A percentile compares a stretch with the other conserved stretches of the same genome.
phyloP scores from a whole-genome alignment of 225 moss, liverwort and hornwort genomes.

The Straminergon stramineum region DNA sequence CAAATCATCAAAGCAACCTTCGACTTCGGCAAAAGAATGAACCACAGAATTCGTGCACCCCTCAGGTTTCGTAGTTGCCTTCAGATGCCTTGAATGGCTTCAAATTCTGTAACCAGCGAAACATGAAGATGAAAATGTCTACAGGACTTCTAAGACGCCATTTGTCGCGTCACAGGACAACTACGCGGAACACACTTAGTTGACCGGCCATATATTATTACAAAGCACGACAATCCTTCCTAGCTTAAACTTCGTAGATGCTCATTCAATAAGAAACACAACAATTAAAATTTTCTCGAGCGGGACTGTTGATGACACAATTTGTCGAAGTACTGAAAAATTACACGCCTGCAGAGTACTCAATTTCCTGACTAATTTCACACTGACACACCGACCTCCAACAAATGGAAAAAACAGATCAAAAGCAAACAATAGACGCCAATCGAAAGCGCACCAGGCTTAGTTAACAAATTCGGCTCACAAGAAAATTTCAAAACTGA shows the following conservation, averaged over 20 bases:
- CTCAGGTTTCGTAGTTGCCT: neutral
- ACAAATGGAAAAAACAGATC: neutral
- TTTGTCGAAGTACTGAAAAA: neutral
- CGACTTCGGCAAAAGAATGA: neutral
- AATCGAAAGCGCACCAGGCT: neutral
- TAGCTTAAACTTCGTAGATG: neutral
- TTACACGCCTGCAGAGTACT: neutral
- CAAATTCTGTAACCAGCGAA: neutral
- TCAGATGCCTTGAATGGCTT: neutral
- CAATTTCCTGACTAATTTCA: neutral
- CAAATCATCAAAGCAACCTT: neutral
- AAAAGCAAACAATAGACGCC: neutral
- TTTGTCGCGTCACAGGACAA: neutral
- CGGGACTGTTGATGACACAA: neutral
- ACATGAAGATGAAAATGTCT: neutral
- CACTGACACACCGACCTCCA: neutral
- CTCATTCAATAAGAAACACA: neutral
- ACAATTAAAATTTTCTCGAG: neutral
- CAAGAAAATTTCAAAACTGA: neutral
- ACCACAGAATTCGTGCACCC: neutral
- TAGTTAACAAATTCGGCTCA: neutral
- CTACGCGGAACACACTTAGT: neutral
- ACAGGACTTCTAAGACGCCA: neutral
- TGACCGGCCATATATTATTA: neutral
- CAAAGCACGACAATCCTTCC: neutral